phyloP scores from a whole-genome alignment of 495 filamentous ascomycete genomes.

The Staphylotrichum longicolle region DNA sequence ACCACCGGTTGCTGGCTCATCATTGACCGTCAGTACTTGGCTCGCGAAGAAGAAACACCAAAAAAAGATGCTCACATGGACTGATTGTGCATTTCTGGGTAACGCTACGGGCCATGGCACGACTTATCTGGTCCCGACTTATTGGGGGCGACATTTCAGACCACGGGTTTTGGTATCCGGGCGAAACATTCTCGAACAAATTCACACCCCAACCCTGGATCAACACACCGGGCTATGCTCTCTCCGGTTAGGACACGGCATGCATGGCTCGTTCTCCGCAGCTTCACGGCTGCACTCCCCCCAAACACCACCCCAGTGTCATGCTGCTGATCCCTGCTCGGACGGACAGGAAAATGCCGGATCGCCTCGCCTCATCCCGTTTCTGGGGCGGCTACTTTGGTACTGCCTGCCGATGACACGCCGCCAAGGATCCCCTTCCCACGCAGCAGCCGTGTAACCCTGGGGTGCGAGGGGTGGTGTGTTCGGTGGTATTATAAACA shows the following conservation, averaged over 20 bases:
- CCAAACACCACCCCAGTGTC: background rate
- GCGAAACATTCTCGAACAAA: background rate
- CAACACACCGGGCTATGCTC: background rate
- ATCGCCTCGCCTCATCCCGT: background rate
- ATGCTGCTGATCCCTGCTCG: background rate
- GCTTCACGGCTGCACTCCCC: background rate
- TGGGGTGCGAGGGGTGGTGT: too few relatives aligned
- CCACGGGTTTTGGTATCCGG: conserved; percentile 2
- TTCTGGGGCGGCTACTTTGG: background rate
- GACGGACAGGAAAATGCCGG: background rate
- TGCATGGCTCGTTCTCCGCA: background rate
- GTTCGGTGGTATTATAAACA: too few relatives aligned
- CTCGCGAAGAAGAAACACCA: too few relatives aligned
- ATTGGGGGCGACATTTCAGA: background rate
- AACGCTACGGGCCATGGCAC: background rate
- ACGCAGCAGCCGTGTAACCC: too few relatives aligned
- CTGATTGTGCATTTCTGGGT: too few relatives aligned
- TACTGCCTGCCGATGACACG: too few relatives aligned
- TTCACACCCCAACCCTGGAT: background rate
- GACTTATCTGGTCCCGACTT: background rate
- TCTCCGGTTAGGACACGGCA: background rate
- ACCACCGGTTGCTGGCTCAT: too few relatives aligned
- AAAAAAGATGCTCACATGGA: too few relatives aligned
- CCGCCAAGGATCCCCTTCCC: too few relatives aligned
- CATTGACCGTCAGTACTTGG: too few relatives aligned